A percentile compares a stretch with the other conserved stretches of the same genome.
Evolutionary conservation across 805 yeast genomes (phyloP).

Genomic region (Monosporozyma aerobia): DNA sequence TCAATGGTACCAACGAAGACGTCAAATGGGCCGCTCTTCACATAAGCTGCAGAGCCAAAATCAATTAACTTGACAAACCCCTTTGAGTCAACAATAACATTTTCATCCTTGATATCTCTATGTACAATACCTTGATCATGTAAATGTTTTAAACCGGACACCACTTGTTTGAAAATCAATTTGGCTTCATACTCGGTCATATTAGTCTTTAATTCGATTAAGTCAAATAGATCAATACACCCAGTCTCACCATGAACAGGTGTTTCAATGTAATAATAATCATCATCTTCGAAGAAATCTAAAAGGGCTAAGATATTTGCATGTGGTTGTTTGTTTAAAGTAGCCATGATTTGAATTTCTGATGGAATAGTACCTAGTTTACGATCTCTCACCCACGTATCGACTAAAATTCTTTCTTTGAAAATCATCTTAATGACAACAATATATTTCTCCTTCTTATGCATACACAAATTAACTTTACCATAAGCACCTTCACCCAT

Average conservation of each 20-base stretch:
- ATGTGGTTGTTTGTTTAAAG: conserved; percentile 68
- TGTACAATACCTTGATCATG: conserved; percentile 85
- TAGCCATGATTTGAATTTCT: conserved; percentile 90
- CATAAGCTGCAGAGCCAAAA: conserved; percentile 91
- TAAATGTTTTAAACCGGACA: conserved; percentile 68
- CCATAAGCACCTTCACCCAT: conserved; percentile 98
- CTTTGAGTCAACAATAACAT: conserved; percentile 74
- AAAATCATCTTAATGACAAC: conserved; percentile 83
- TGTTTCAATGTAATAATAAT: conserved; percentile 83
- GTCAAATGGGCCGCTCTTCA: conserved; percentile 87
- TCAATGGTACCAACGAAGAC: conserved; percentile 96
- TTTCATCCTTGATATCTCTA: conserved; percentile 92
- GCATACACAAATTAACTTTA: conserved; percentile 73
- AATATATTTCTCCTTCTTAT: conserved; percentile 51
- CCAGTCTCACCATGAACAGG: conserved; percentile 85
- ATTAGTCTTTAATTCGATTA: conserved; percentile 74
- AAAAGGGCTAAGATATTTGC: conserved; percentile 77
- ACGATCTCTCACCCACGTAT: conserved; percentile 94
- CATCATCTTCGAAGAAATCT: conserved; percentile 89
- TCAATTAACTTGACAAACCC: conserved; percentile 82
- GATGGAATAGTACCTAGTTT: conserved; percentile 87
- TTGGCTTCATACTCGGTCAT: conserved; percentile 75
- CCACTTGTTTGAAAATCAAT: conserved; percentile 69
- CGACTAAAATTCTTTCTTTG: conserved; percentile 87
- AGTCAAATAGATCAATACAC: conserved; percentile 86